These are phyloP conservation scores for Termitomyces heimii DNA, from an alignment of 768 basidiomycete species.

Conservation along the genomic window DNA sequence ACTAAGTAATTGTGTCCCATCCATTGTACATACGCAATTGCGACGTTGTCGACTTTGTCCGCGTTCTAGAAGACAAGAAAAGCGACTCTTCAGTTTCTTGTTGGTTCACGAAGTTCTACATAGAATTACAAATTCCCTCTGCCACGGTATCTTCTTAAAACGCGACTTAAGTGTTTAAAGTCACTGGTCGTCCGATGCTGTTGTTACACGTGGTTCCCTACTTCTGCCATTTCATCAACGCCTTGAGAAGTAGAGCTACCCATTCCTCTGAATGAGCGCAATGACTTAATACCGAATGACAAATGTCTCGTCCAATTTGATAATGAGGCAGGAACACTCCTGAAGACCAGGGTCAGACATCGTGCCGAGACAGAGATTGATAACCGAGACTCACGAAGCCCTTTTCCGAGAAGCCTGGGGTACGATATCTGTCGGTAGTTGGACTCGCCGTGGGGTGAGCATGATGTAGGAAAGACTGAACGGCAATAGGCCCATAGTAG, in stretches of 20 bases:
- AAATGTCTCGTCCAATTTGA: slow-evolving; percentile 11
- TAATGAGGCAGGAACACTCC: slow-evolving; percentile 4
- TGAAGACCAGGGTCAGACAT: neutral
- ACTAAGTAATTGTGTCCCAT: neutral
- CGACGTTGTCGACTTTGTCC: neutral
- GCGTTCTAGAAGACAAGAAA: neutral
- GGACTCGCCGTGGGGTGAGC: slow-evolving; percentile 46
- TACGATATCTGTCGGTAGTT: slow-evolving; percentile 34
- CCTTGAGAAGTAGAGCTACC: neutral
- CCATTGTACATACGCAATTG: neutral
- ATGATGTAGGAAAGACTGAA: slow-evolving; percentile 49
- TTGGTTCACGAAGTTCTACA: neutral
- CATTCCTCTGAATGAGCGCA: slow-evolving; percentile 14
- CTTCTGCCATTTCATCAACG: neutral
- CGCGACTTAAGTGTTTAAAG: neutral
- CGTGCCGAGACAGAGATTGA: neutral
- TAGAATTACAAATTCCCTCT: neutral
- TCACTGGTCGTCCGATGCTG: neutral
- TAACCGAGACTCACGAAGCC: slow-evolving; percentile 7
- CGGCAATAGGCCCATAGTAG: slow-evolving; percentile 22
- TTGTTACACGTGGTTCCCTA: neutral
- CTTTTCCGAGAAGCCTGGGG: slow-evolving; percentile 8
- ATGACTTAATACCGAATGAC: slow-evolving; percentile 20
- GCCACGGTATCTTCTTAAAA: neutral
- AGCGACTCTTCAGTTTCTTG: too few species aligned